Percentiles rank a stretch among this genome's conserved stretches.
Evolutionary conservation across 495 filamentous ascomycete species (phyloP).

Genomic region (Cladorrhinum samala): DNA sequence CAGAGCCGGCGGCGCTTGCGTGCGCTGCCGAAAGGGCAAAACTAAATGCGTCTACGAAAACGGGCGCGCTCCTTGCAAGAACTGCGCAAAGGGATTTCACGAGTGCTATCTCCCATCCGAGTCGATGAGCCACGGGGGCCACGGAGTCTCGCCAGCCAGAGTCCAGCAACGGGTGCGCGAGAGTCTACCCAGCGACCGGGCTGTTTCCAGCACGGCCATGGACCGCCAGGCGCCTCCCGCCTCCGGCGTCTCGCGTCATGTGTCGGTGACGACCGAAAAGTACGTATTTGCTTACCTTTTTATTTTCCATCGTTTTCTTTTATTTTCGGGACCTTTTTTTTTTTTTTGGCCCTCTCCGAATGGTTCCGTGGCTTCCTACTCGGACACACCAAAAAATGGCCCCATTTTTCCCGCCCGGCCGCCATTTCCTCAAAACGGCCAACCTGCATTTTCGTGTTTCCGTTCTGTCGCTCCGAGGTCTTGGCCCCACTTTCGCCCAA

Average conservation of each 20-base stretch:
- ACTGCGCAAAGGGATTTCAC: slow-evolving; percentile 50
- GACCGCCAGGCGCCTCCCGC: slow-evolving; percentile 38
- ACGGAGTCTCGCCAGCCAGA: slow-evolving; percentile 32
- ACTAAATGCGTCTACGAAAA: slow-evolving; percentile 50
- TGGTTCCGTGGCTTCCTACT: background rate
- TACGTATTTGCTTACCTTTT: slow-evolving; percentile 24
- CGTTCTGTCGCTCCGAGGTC: slow-evolving; percentile 9
- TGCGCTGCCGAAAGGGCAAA: slow-evolving; percentile 50
- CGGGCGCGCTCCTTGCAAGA: slow-evolving; percentile 45
- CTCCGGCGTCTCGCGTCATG: slow-evolving; percentile 38
- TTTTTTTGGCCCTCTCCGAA: slow-evolving; percentile 1
- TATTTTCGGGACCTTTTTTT: background rate
- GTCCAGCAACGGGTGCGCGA: slow-evolving; percentile 35
- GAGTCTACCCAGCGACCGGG: slow-evolving; percentile 39
- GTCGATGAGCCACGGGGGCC: slow-evolving; percentile 44
- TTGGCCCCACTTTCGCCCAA: background rate
- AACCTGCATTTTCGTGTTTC: slow-evolving; percentile 19
- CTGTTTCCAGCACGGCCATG: slow-evolving; percentile 34
- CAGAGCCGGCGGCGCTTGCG: slow-evolving; percentile 47
- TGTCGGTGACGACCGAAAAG: slow-evolving; percentile 40
- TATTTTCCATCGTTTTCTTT: slow-evolving; percentile 6
- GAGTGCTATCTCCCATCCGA: slow-evolving; percentile 49
- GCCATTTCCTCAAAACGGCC: slow-evolving; percentile 25
- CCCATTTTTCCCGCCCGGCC: slow-evolving; percentile 31
- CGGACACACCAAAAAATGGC: slow-evolving; percentile 15